Percentiles rank a stretch among this genome's conserved stretches.
Evolutionary conservation across 805 yeast genomes (phyloP).

Genomic region (Metschnikowia matae): DNA sequence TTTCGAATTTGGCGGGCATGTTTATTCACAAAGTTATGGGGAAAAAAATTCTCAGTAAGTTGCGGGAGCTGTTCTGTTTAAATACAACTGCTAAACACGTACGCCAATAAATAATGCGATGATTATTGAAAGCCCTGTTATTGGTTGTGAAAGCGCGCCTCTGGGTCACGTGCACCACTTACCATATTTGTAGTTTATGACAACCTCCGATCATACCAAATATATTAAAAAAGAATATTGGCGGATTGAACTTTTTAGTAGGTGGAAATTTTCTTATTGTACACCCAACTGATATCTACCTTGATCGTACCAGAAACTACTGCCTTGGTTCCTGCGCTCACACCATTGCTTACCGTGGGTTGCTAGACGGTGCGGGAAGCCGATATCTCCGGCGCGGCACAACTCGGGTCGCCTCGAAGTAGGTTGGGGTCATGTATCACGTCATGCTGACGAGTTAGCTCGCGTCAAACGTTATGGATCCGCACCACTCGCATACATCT

Average conservation of each 20-base stretch:
- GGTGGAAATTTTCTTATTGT: no score
- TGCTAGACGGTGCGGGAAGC: not conserved
- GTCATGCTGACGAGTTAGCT: not conserved
- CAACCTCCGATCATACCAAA: no score
- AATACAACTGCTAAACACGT: slow-evolving; percentile 11
- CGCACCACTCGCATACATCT: not conserved
- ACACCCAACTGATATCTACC: no score
- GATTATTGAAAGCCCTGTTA: slow-evolving; percentile 11
- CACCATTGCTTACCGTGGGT: no score
- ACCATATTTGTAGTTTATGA: not conserved
- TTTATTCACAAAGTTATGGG: slow-evolving; percentile 2
- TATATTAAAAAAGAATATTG: no score
- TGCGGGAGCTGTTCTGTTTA: slow-evolving; percentile 6
- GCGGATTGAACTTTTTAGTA: no score
- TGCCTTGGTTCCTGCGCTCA: no score
- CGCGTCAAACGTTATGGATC: not conserved
- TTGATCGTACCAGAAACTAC: no score
- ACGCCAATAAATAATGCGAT: slow-evolving; percentile 17
- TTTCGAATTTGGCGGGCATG: slow-evolving; percentile 45
- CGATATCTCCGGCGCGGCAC: slow-evolving; percentile 10
- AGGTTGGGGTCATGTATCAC: not conserved
- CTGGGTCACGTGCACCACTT: not conserved
- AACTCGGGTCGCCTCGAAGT: not conserved
- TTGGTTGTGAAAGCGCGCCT: slow-evolving; percentile 12
- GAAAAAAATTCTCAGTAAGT: not conserved